These are phyloP conservation scores for Lactarius vividus DNA, from an alignment of 768 basidiomycete genomes.

Conservation along the genomic window DNA sequence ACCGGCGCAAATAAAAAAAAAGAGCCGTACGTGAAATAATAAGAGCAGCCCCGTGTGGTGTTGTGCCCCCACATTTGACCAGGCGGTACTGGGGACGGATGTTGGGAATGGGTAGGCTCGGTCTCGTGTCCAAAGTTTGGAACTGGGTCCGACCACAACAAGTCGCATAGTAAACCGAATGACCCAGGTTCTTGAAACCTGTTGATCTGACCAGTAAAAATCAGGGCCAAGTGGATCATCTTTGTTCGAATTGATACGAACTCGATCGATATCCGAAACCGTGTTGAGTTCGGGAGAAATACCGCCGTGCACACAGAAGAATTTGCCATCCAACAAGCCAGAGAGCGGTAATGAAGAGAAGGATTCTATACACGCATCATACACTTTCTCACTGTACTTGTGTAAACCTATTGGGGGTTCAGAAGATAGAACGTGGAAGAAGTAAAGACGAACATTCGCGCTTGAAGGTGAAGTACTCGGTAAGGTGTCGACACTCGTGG, in stretches of 20 bases:
- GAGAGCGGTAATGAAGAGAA: constrained; percentile 90
- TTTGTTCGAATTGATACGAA: constrained; percentile 37
- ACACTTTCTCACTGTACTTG: constrained; percentile 83
- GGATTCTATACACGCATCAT: constrained; percentile 88
- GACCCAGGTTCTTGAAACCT: constrained; percentile 94
- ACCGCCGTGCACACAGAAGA: constrained; percentile 98
- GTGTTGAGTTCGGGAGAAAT: constrained; percentile 83
- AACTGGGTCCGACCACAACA: constrained; percentile 95
- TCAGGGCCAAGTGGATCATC: neutral
- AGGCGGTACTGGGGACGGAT: constrained; percentile 51
- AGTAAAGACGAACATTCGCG: constrained; percentile 71
- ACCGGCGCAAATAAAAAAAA: neutral
- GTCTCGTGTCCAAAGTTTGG: constrained; percentile 84
- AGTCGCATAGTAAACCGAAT: constrained; percentile 86
- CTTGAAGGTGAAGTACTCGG: constrained; percentile 85
- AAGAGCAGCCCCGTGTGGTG: constrained; percentile 85
- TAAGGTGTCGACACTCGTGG: constrained; percentile 64
- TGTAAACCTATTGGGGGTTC: constrained; percentile 59
- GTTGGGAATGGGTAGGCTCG: constrained; percentile 39
- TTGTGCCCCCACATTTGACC: constrained; percentile 77
- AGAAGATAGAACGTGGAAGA: constrained; percentile 1
- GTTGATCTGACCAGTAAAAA: constrained; percentile 57
- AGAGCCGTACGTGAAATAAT: constrained; percentile 78
- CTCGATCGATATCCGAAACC: constrained; percentile 69
- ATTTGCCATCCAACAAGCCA: constrained; percentile 90